phyloP scores from a whole-genome alignment of 2,329 filamentous ascomycete genomes.

The Fusarium annulatum region DNA sequence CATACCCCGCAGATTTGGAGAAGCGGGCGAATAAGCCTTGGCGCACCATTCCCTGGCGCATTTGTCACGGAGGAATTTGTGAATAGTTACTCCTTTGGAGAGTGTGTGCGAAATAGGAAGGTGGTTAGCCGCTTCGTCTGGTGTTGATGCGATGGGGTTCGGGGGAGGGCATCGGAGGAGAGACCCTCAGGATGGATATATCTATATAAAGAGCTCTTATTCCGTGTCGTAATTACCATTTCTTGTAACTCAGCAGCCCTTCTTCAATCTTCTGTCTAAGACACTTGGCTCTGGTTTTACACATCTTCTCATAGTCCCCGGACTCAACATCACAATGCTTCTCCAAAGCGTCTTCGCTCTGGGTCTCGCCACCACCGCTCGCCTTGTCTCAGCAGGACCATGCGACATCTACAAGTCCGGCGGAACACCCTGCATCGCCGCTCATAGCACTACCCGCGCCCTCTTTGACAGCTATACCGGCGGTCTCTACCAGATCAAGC shows the following conservation, averaged over 20 bases:
- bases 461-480: constrained; percentile 2
- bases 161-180: background rate
- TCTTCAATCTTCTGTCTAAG: background rate
- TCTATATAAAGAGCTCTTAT: background rate
- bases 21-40: constrained; percentile 13
- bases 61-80: background rate
- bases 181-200: background rate
- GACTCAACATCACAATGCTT: background rate
- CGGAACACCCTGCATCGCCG: constrained; percentile 25
- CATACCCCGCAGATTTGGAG: constrained; percentile 7
- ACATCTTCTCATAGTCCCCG: rapidly evolving
- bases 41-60: background rate
- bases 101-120: background rate
- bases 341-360: constrained; percentile 13
- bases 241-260: background rate
- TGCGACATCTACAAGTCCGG: constrained; percentile 24
- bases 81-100: background rate
- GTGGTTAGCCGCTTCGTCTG: background rate
- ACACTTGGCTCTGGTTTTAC: rapidly evolving
- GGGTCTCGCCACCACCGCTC: background rate
- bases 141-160: background rate
- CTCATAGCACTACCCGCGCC: constrained; percentile 19
- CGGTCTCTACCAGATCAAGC: constrained; percentile 25
- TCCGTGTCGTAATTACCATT: rapidly evolving
- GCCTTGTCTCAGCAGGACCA: constrained; percentile 15